phyloP scores from a whole-genome alignment of 139 green algal genomes.

The Coccomyxa sp. region DNA sequence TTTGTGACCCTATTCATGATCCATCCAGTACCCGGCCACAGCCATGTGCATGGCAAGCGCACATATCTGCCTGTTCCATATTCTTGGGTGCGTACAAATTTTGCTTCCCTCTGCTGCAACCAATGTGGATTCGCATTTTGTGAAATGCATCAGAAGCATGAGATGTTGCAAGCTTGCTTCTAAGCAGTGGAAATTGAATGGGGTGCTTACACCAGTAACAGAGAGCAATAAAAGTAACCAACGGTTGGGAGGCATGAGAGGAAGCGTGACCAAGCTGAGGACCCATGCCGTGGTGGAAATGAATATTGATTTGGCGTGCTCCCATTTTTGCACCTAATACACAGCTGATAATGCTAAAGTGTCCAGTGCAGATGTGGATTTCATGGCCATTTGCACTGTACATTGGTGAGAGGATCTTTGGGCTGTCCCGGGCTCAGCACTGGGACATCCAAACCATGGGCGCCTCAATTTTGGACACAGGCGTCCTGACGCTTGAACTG shows the following conservation, averaged over 20 bases:
- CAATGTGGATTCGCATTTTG: too few species aligned
- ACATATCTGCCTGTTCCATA: not conserved
- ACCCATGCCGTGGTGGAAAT: not conserved
- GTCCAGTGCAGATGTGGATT: not conserved
- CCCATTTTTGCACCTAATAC: not conserved
- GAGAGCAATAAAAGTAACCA: not conserved
- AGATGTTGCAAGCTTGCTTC: too few species aligned
- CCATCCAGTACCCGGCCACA: not conserved
- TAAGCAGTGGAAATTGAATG: too few species aligned
- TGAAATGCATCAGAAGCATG: too few species aligned
- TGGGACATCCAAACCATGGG: not conserved
- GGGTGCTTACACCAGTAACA: not conserved
- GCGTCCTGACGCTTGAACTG: not conserved
- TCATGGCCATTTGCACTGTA: not conserved
- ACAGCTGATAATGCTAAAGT: not conserved
- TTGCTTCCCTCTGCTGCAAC: too few species aligned
- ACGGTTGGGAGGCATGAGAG: not conserved
- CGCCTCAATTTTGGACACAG: not conserved
- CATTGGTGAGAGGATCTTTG: not conserved
- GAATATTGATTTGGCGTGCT: not conserved
- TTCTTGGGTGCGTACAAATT: not conserved
- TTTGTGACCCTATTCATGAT: not conserved
- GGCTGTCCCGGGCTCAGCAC: not conserved
- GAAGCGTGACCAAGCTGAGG: not conserved
- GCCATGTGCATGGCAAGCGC: not conserved